Conservation (phyloP, 139 green algal genomes). For the Chlamydomonas schloesseri region DNA sequence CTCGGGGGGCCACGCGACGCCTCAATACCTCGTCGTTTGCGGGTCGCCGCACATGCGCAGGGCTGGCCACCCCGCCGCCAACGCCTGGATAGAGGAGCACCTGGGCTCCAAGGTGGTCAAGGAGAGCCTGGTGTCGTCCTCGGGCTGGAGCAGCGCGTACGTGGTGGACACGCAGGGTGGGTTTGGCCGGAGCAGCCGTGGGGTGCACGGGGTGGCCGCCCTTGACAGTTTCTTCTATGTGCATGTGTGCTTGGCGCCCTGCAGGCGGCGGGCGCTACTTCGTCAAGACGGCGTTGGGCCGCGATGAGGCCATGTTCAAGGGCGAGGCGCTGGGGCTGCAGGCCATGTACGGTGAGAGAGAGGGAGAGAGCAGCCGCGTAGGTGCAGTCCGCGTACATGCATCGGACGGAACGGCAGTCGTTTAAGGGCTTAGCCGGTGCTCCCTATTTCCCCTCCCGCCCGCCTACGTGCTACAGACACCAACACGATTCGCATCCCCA, state of each 20-base stretch:
- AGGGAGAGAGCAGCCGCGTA: neutral
- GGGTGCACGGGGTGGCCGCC: too few species aligned
- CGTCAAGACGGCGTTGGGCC: constrained; percentile 80
- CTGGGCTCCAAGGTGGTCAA: constrained; percentile 52
- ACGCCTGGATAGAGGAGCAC: constrained; percentile 51
- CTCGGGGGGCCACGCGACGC: too few species aligned
- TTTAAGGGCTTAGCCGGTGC: neutral
- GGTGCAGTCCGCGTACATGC: neutral
- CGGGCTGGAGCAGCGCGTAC: constrained; percentile 74
- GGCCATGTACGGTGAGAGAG: constrained; percentile 87
- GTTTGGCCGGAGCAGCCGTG: too few species aligned
- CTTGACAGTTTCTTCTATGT: neutral
- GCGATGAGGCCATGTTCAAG: constrained; percentile 86
- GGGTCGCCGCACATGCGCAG: neutral
- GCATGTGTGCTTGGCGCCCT: neutral
- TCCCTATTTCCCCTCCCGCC: neutral
- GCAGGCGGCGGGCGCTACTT: constrained; percentile 72
- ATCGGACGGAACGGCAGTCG: too few species aligned
- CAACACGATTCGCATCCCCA: constrained; percentile 34
- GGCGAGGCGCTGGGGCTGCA: constrained; percentile 88
- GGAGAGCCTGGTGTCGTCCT: constrained; percentile 57
- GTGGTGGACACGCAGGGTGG: constrained; percentile 59
- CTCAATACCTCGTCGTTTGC: too few species aligned
- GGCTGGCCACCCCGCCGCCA: constrained; percentile 32
- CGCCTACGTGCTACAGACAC: constrained; percentile 39